Evolutionary conservation across 257 asterid species (phyloP).

Genomic region (Orobanche coerulescens): DNA sequence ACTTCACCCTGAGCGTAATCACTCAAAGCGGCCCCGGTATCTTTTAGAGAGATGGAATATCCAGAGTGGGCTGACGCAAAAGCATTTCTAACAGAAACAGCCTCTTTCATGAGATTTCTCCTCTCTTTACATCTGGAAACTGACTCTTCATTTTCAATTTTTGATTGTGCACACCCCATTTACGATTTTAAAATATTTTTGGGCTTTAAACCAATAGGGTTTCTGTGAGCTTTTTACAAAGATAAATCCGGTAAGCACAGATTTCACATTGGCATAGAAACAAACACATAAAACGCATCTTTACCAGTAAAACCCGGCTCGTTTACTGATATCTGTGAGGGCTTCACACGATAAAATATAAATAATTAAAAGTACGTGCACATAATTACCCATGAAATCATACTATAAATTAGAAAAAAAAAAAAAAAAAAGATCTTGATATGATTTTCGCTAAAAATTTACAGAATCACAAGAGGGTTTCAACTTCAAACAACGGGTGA

Average conservation of each 20-base stretch:
- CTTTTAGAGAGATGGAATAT: constrained; percentile 65
- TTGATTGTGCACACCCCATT: constrained; percentile 95
- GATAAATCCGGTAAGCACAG: not conserved
- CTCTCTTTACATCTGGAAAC: constrained; percentile 90
- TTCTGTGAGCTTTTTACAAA: constrained; percentile 20
- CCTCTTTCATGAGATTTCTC: constrained; percentile 78
- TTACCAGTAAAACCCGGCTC: not conserved
- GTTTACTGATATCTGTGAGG: too few relatives aligned
- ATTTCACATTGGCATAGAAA: not conserved
- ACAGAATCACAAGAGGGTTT: too few relatives aligned
- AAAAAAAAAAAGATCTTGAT: too few relatives aligned
- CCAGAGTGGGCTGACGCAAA: constrained; percentile 95
- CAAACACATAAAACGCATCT: not conserved
- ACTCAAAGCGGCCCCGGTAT: constrained; percentile 90
- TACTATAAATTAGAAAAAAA: too few relatives aligned
- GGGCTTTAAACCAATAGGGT: constrained; percentile 20
- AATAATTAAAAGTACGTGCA: too few relatives aligned
- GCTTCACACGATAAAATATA: too few relatives aligned
- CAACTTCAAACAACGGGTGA: too few relatives aligned
- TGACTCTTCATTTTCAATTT: constrained; percentile 83
- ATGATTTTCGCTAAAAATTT: too few relatives aligned
- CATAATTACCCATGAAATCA: too few relatives aligned
- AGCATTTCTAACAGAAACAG: constrained; percentile 70
- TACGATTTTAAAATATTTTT: not conserved
- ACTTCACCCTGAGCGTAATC: constrained; percentile 87